These are phyloP conservation scores for Eurotiales sp. DNA, from an alignment of 2,329 filamentous ascomycete species.

Conservation along the genomic window DNA sequence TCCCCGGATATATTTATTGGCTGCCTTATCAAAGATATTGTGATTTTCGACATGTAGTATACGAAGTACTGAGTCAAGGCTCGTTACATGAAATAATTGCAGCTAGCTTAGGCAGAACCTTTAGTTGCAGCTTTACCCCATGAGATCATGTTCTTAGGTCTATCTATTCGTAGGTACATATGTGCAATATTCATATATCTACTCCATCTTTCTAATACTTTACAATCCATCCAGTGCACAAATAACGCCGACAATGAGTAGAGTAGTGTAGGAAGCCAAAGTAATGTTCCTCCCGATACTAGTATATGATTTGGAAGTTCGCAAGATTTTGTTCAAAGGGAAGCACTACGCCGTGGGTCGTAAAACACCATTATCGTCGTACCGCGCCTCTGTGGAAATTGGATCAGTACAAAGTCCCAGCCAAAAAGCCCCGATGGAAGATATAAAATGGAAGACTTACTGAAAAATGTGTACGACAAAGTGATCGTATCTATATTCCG, in stretches of 20 bases:
- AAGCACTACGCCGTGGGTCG: conserved; percentile 47
- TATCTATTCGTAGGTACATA: too few species aligned
- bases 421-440: too few species aligned
- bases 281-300: too few species aligned
- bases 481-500: conserved; percentile 92
- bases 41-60: too few species aligned
- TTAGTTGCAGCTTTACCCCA: too few species aligned
- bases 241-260: conserved; percentile 13
- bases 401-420: background rate
- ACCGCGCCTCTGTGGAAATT: conserved; percentile 65
- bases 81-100: too few species aligned
- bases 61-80: too few species aligned
- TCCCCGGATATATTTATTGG: background rate
- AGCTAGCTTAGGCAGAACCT: too few species aligned
- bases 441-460: conserved; percentile 52
- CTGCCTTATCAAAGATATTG: too few species aligned
- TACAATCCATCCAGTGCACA: conserved; percentile 3
- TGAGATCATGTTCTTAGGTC: too few species aligned
- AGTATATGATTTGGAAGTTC: too few species aligned
- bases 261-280: conserved; percentile 6
- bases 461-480: conserved; percentile 96
- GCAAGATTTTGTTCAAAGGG: conserved; percentile 9
- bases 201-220: background rate
- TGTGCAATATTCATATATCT: conserved; percentile 2
- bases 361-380: conserved; percentile 74